Conservation (phyloP, 208 protist genomes). For the Acanthamoeba lenticulata region DNA sequence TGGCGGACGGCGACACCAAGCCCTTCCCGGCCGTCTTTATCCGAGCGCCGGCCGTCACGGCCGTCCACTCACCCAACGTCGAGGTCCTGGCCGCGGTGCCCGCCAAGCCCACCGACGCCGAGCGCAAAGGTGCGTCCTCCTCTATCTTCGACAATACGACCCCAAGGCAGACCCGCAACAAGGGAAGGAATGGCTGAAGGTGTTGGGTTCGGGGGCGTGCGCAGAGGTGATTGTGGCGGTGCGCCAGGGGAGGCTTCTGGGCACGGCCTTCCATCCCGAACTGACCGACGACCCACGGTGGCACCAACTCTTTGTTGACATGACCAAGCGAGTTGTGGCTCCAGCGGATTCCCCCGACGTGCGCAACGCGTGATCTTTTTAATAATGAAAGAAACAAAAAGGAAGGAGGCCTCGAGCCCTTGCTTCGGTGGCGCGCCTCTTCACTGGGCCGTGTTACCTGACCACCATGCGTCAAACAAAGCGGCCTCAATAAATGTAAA, state of each 20-base stretch:
- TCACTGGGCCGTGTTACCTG: constrained; percentile 40
- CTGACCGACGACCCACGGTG: constrained; percentile 52
- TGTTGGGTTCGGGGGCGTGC: too few species aligned
- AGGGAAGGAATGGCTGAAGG: too few species aligned
- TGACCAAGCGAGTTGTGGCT: not conserved
- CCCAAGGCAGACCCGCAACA: too few species aligned
- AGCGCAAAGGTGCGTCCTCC: not conserved
- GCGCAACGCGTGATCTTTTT: not conserved
- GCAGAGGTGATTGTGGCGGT: constrained; percentile 75
- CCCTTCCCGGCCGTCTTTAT: constrained; percentile 75
- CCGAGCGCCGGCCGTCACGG: constrained; percentile 70
- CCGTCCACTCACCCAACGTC: constrained; percentile 1
- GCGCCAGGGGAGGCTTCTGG: constrained; percentile 71
- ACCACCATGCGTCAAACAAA: not conserved
- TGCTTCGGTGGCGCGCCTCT: not conserved
- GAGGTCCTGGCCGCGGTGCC: not conserved
- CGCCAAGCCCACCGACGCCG: not conserved
- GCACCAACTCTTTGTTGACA: constrained; percentile 62
- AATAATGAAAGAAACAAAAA: too few species aligned
- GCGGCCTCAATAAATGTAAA: not conserved
- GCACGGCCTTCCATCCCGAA: constrained; percentile 75
- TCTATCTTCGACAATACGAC: not conserved
- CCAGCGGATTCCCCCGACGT: not conserved
- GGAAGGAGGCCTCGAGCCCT: too few species aligned
- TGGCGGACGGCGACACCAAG: constrained; percentile 1